Percentiles rank a stretch among this genome's conserved stretches.
phyloP scores from a whole-genome alignment of 2,329 filamentous ascomycete species.

The Calonectria hawksworthii region DNA sequence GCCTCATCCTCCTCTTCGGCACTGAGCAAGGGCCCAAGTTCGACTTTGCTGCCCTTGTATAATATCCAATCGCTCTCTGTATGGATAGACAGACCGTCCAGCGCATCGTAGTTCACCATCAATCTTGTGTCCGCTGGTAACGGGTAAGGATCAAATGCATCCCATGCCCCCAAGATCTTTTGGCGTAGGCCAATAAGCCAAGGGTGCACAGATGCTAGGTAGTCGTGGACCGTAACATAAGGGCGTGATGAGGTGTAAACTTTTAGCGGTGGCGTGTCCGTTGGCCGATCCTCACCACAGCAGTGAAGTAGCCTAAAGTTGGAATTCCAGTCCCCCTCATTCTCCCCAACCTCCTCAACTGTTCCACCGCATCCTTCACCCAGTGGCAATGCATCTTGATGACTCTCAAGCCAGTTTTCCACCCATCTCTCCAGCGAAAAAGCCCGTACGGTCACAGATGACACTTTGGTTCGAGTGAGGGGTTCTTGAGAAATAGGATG shows the following conservation, averaged over 20 bases:
- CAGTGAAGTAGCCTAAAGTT: no score
- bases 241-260: background rate
- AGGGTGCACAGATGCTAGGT: background rate
- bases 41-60: no score
- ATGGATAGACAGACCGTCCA: background rate
- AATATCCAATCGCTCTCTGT: no score
- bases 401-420: background rate
- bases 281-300: background rate
- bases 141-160: background rate
- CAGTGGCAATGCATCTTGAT: background rate
- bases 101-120: background rate
- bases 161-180: background rate
- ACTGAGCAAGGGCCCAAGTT: no score
- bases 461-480: background rate
- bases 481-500: conserved; percentile 33
- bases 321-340: no score
- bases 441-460: background rate
- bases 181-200: background rate
- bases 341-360: background rate
- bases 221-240: background rate
- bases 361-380: background rate
- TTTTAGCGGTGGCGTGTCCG: background rate
- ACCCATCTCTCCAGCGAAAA: background rate
- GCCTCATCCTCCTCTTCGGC: no score
- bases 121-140: background rate